phyloP scores from a whole-genome alignment of 164 flowering plant genomes.

The Saururus chinensis region DNA sequence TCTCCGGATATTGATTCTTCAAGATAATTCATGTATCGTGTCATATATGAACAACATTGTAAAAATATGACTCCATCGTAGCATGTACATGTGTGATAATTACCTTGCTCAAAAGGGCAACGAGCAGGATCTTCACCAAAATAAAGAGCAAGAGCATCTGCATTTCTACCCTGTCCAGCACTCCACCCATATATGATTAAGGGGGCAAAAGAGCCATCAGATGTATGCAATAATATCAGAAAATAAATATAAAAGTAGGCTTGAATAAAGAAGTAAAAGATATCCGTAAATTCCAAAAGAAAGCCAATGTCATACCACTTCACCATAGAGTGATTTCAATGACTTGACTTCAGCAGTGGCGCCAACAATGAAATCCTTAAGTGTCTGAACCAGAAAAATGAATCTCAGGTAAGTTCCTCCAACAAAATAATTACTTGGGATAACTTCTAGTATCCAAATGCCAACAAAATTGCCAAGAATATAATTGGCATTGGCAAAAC shows the following conservation, averaged over 20 bases:
- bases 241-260: background rate
- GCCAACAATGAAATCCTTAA: conserved; percentile 59
- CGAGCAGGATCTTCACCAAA: conserved; percentile 96
- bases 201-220: background rate
- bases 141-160: conserved; percentile 88
- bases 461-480: too few species aligned
- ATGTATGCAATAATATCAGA: background rate
- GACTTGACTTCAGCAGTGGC: conserved; percentile 76
- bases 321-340: conserved; percentile 58
- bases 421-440: background rate
- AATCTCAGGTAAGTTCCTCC: background rate
- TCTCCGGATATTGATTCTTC: too few species aligned
- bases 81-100: background rate
- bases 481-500: too few species aligned
- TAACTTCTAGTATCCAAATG: too few species aligned
- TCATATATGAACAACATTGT: too few species aligned
- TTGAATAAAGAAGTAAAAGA: background rate
- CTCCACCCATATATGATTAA: conserved; percentile 1
- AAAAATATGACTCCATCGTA: background rate
- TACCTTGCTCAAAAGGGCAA: conserved; percentile 98
- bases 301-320: conserved; percentile 51
- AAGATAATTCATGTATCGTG: too few species aligned
- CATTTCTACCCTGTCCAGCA: conserved; percentile 82
- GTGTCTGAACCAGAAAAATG: conserved; percentile 34
- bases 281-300: too few species aligned